phyloP scores from a whole-genome alignment of 306 rosid species.

The Erythrophleum fordii region DNA sequence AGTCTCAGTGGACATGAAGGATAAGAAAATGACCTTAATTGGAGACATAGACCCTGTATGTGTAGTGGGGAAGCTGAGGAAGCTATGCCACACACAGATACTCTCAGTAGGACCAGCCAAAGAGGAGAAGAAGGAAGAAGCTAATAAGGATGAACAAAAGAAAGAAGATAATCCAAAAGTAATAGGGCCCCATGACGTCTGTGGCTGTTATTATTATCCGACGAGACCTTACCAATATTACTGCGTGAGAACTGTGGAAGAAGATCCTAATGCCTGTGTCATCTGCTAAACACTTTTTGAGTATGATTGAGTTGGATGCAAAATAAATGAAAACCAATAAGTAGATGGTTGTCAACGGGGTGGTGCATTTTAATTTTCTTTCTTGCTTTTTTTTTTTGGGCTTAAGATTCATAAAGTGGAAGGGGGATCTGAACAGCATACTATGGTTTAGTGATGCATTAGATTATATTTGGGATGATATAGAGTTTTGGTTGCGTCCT shows the following conservation, averaged over 20 bases:
- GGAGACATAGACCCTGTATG: constrained; percentile 71
- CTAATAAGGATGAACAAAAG: constrained; percentile 24
- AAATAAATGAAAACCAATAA: no score
- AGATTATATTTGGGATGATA: no score
- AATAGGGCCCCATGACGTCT: background rate
- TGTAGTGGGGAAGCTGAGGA: constrained; percentile 65
- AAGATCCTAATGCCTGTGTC: constrained; percentile 55
- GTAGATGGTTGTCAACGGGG: no score
- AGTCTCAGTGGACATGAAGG: constrained; percentile 60
- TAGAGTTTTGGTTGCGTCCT: no score
- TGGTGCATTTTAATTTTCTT: no score
- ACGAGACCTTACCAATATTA: background rate
- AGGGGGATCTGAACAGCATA: no score
- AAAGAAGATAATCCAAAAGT: background rate
- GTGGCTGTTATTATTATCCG: background rate
- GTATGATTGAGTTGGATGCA: no score
- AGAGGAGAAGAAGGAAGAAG: constrained; percentile 56
- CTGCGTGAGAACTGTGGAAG: background rate
- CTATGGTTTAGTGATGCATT: no score
- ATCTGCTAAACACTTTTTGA: constrained; percentile 45
- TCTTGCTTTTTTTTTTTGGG: no score
- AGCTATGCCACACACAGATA: constrained; percentile 51
- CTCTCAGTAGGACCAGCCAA: constrained; percentile 72
- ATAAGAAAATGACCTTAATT: constrained; percentile 58
- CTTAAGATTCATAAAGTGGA: no score